A percentile compares a stretch with the other conserved stretches of the same genome.
phyloP scores from a whole-genome alignment of 192 early-diverging fungal species.

The Coemansia pectinata region DNA sequence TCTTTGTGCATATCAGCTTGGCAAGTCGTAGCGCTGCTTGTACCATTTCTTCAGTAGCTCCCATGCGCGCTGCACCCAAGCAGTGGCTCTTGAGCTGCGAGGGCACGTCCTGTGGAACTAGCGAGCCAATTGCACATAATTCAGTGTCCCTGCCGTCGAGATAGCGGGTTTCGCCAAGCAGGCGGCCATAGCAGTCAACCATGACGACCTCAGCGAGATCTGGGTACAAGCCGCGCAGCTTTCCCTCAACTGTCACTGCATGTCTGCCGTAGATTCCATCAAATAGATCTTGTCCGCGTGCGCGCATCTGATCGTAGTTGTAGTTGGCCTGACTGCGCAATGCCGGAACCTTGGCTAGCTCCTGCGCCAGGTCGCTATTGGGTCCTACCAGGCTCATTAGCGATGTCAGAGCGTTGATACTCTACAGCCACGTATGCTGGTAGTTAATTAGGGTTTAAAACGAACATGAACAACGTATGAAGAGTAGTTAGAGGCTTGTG shows the following conservation, averaged over 20 bases:
- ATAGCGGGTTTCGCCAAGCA: conserved; percentile 25
- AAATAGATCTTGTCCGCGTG: conserved; percentile 23
- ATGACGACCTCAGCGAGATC: conserved; percentile 37
- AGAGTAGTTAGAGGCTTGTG: background rate
- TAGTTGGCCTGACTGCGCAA: conserved; percentile 10
- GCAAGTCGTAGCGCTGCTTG: conserved; percentile 38
- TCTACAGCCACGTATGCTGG: background rate
- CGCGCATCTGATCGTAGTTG: conserved; percentile 19
- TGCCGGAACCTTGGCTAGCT: conserved; percentile 2
- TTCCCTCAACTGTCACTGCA: conserved; percentile 13
- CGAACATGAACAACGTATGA: background rate
- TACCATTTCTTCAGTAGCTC: conserved; percentile 34
- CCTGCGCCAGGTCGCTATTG: conserved; percentile 1
- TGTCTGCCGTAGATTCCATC: conserved; percentile 28
- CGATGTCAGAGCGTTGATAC: conserved; percentile 30
- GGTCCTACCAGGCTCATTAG: conserved; percentile 13
- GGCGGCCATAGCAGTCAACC: conserved; percentile 33
- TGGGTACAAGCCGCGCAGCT: conserved; percentile 26
- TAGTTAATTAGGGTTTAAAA: background rate
- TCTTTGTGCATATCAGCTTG: conserved; percentile 21
- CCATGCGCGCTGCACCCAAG: conserved; percentile 31
- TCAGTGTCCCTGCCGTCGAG: conserved; percentile 34
- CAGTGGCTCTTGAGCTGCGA: conserved; percentile 50
- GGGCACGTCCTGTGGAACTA: conserved; percentile 38
- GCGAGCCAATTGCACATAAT: conserved; percentile 31